Base-by-base conservation (phyloP, 768 basidiomycete genomes). In the Obba rivulosa region DNA sequence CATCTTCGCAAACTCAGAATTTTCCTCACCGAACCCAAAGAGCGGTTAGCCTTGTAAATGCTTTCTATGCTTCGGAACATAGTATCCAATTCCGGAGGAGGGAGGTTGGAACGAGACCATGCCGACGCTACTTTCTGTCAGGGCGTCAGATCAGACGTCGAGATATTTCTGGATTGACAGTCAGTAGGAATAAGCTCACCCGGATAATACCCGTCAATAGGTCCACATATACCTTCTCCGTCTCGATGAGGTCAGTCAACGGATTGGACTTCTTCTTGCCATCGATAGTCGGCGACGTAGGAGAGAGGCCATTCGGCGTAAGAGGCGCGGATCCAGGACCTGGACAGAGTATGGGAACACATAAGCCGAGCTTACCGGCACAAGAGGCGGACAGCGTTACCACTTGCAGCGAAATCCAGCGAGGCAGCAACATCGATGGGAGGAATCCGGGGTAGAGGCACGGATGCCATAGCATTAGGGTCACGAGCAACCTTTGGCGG, bases 1-100 rank as follows among this genome's bases (percentile, higher is more conserved):
- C 40, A 28, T 21, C 46, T 37, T n/a, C 22, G 36, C 14, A 24
- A 21, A 13, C 41, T 31, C 23, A 49, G 46, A 31, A 43, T 28
- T 57, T 20, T 47, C 58, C 81, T 57, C 55, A 94, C 93, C 41
- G 76, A 71, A 47, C 91, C 78, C 51, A 99, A 76, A 1, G 74
- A 67, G 48, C 92, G 82, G 69, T 93, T 97, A 18, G 91, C 87
- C 66, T 92, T 88, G 73, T 93, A 99, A 17, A 98, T 81, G 20
- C 77, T 78, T 67, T 99, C 96, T 44, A 98, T 81, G 56, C 85
- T 84, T 54, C 96, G 77, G 68, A 99, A 99, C 89, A 98, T 95
- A 45, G 76, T 68, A 66, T 99, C 96, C 24, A 99, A 76, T 55
- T 90, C 86, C 8, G 79, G 79, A 14, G 96, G 96, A 16, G 96